Conservation (phyloP, 768 basidiomycete genomes). For the Naganishia kalamii region DNA sequence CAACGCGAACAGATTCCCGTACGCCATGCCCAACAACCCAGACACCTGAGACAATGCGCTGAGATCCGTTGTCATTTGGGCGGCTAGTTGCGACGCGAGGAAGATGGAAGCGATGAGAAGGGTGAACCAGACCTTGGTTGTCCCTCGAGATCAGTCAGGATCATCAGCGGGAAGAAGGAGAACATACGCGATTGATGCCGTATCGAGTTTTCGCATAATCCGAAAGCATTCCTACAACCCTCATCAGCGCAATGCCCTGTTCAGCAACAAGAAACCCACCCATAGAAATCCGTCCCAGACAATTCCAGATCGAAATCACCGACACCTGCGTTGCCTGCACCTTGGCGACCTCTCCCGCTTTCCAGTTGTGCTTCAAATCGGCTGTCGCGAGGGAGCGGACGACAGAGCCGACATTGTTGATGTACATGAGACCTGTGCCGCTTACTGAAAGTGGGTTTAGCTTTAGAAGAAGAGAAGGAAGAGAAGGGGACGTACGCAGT, state of each 20-base stretch:
- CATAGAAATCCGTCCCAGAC: conserved; percentile 66
- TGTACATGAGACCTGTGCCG: conserved; percentile 74
- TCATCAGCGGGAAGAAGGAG: not conserved
- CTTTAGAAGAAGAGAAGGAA: not conserved
- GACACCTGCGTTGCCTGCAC: conserved; percentile 85
- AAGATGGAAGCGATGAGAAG: conserved; percentile 61
- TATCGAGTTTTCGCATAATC: conserved; percentile 40
- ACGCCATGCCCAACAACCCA: conserved; percentile 58
- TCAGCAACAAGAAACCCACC: conserved; percentile 39
- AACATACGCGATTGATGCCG: conserved; percentile 32
- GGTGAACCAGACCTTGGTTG: conserved; percentile 39
- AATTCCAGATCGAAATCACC: conserved; percentile 72
- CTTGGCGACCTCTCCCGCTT: conserved; percentile 60
- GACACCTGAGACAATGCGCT: conserved; percentile 61
- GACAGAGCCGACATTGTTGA: conserved; percentile 80
- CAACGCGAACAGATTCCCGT: conserved; percentile 68
- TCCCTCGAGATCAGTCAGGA: not conserved
- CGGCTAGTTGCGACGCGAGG: conserved; percentile 64
- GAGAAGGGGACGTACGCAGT: conserved; percentile 56
- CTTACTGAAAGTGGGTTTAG: conserved; percentile 51
- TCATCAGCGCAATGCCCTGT: conserved; percentile 5
- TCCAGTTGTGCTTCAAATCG: conserved; percentile 53
- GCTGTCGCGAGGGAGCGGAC: conserved; percentile 58
- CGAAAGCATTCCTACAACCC: conserved; percentile 29
- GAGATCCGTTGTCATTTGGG: conserved; percentile 56